Conservation (phyloP, 2,329 filamentous ascomycete genomes). For the Fusarium sp. region DNA sequence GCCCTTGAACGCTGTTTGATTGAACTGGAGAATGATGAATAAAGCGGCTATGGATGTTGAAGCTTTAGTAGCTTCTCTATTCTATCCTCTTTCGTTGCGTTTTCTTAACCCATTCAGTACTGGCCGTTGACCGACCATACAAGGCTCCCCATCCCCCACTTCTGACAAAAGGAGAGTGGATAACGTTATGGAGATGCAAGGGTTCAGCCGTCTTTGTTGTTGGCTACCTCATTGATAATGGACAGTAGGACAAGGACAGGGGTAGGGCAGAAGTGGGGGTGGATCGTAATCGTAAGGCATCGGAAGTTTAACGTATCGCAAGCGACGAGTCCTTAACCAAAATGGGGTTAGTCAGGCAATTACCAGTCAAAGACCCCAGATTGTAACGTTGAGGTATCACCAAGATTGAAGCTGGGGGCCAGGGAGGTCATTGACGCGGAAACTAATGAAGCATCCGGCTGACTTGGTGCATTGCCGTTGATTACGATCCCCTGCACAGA, state of each 20-base stretch:
- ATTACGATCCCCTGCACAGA: neutral
- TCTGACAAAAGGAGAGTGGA: neutral
- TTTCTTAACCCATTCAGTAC: neutral
- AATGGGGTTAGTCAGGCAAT: neutral
- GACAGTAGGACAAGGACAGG: neutral
- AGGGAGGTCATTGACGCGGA: too few relatives aligned
- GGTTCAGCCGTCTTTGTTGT: neutral
- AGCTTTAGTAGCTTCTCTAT: conserved; percentile 16
- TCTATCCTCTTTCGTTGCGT: neutral
- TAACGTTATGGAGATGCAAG: neutral
- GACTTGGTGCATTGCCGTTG: neutral
- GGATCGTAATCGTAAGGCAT: neutral
- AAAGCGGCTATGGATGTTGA: conserved; percentile 10
- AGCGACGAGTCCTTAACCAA: accelerated
- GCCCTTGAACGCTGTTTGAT: neutral
- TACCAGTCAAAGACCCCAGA: neutral
- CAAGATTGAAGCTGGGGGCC: neutral
- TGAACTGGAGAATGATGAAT: neutral
- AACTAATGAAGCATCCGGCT: too few relatives aligned
- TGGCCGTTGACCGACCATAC: too few relatives aligned
- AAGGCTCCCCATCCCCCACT: conserved; percentile 9
- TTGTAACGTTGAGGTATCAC: neutral
- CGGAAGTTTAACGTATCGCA: neutral
- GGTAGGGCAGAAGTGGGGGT: conserved; percentile 1
- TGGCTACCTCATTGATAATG: conserved; percentile 11